These are phyloP conservation scores for Alternaria postmessia DNA, from an alignment of 2,329 filamentous ascomycete species.

Conservation along the genomic window DNA sequence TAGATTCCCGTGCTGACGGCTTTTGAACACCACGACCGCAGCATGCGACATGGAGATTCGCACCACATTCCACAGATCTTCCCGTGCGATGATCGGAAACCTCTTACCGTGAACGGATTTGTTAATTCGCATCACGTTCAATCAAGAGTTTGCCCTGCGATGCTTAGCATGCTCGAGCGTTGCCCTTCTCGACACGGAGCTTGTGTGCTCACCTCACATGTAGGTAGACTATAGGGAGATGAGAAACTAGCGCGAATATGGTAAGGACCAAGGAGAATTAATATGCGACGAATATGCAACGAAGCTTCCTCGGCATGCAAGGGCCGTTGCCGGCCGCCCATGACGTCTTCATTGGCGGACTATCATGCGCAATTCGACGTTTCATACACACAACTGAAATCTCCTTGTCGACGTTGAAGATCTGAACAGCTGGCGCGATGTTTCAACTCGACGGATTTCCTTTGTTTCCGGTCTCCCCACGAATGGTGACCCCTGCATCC, in stretches of 20 bases:
- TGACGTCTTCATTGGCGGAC: slow-evolving; percentile 5
- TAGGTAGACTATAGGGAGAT: slow-evolving; percentile 21
- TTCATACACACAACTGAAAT: slow-evolving; percentile 9
- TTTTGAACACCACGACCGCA: neutral
- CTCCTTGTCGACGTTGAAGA: neutral
- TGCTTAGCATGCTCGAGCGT: slow-evolving; percentile 11
- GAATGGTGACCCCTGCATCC: slow-evolving; percentile 25
- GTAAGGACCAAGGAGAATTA: slow-evolving; percentile 19
- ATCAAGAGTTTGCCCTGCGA: slow-evolving; percentile 11
- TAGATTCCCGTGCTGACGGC: neutral
- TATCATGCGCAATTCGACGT: neutral
- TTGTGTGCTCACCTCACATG: slow-evolving; percentile 12
- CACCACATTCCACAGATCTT: neutral
- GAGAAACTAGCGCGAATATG: slow-evolving; percentile 10
- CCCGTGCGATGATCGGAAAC: neutral
- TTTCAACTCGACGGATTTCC: slow-evolving; percentile 3
- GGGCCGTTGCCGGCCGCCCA: neutral
- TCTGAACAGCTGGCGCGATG: neutral
- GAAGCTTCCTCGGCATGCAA: slow-evolving; percentile 8
- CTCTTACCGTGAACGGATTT: neutral
- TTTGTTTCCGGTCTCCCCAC: slow-evolving; percentile 16
- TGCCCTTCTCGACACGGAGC: slow-evolving; percentile 21
- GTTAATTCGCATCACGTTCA: neutral
- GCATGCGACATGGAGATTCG: neutral
- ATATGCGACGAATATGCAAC: slow-evolving; percentile 25